Percentiles rank a stretch among this genome's conserved stretches.
Evolutionary conservation across 2,329 filamentous ascomycete genomes (phyloP).

Genomic region (Xylariaceae sp.): DNA sequence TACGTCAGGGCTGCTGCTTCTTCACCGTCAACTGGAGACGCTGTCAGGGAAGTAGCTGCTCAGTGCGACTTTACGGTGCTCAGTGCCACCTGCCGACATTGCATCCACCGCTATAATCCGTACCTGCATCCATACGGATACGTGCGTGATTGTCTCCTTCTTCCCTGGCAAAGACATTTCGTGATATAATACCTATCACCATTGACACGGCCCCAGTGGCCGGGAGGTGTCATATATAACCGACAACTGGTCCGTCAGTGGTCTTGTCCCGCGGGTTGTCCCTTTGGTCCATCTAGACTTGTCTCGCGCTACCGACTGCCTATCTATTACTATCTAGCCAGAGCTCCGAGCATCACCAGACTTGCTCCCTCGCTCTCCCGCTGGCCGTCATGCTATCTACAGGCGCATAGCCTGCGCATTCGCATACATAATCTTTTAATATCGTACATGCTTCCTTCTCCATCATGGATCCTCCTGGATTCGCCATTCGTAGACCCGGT

Average conservation of each 20-base stretch:
- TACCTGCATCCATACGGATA: background rate
- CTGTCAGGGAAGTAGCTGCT: no score
- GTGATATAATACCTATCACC: background rate
- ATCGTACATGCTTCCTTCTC: background rate
- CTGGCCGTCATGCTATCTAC: slow-evolving; percentile 22
- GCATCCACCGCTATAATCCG: background rate
- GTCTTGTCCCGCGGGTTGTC: background rate
- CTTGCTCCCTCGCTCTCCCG: background rate
- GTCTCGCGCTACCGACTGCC: background rate
- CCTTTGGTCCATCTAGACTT: background rate
- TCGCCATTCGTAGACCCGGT: slow-evolving; percentile 12
- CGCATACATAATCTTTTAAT: background rate
- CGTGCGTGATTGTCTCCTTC: background rate
- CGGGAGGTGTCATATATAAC: background rate
- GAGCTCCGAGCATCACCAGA: background rate
- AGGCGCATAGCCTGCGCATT: slow-evolving; percentile 8
- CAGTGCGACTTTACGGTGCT: no score
- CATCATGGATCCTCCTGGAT: slow-evolving; percentile 18
- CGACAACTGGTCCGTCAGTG: background rate
- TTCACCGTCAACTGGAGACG: no score
- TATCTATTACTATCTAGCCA: background rate
- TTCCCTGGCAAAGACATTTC: background rate
- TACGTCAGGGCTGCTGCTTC: no score
- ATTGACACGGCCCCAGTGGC: background rate
- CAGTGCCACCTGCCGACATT: background rate